Percentiles rank a stretch among this genome's conserved stretches.
phyloP scores from a whole-genome alignment of 2,329 filamentous ascomycete species.

The Ceratocystis alfenasii region DNA sequence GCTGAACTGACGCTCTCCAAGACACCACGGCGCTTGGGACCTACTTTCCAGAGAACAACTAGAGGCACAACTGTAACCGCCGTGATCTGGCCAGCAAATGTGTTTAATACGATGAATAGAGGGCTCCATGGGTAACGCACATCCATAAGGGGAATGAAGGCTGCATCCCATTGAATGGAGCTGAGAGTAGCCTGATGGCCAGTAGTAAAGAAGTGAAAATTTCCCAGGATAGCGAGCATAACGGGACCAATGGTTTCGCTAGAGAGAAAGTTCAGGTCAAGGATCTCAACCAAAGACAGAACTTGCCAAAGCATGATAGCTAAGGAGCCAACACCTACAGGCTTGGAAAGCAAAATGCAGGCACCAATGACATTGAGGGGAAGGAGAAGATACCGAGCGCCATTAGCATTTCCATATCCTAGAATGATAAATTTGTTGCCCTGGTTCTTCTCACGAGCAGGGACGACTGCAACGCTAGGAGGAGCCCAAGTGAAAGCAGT shows the following conservation, averaged over 20 bases:
- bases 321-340: constrained; percentile 81
- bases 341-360: constrained; percentile 74
- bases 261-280: constrained; percentile 49
- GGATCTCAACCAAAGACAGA: constrained; percentile 58
- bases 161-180: constrained; percentile 90
- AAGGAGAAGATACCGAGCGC: constrained; percentile 77
- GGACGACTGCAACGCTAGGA: constrained; percentile 65
- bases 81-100: constrained; percentile 78
- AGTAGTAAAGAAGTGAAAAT: constrained; percentile 94
- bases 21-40: constrained; percentile 57
- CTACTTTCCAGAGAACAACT: constrained; percentile 77
- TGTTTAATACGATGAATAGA: constrained; percentile 69
- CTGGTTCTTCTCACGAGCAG: constrained; percentile 34
- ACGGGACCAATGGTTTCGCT: constrained; percentile 68
- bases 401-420: constrained; percentile 87
- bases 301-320: constrained; percentile 79
- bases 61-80: constrained; percentile 70
- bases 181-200: constrained; percentile 83
- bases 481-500: constrained; percentile 77
- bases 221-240: constrained; percentile 75
- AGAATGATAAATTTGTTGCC: constrained; percentile 60
- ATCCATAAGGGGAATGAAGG: constrained; percentile 75
- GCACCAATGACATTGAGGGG: constrained; percentile 66
- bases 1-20: constrained; percentile 60
- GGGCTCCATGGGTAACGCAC: constrained; percentile 86